phyloP scores from a whole-genome alignment of 441 rosid genomes.

The Arabidopsis hybrid region DNA sequence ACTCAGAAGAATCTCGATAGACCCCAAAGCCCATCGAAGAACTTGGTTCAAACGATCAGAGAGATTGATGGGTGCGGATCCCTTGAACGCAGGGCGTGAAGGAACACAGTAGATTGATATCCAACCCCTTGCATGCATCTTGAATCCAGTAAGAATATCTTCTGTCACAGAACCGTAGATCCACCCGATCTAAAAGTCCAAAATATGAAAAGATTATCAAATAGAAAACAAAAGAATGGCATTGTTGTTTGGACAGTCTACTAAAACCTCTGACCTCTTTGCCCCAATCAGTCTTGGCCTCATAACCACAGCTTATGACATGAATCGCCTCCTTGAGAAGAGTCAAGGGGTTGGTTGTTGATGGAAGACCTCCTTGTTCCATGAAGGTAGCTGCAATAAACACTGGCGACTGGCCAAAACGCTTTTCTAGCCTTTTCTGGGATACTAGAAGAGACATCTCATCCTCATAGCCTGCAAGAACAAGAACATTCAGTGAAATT shows the following conservation, averaged over 20 bases:
- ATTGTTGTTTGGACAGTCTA: not conserved
- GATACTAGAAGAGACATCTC: constrained; percentile 90
- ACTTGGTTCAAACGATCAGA: constrained; percentile 98
- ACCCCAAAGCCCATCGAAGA: constrained; percentile 97
- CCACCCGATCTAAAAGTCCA: constrained; percentile 79
- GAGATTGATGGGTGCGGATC: constrained; percentile 98
- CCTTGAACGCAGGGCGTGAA: constrained; percentile 95
- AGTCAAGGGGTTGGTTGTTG: constrained; percentile 86
- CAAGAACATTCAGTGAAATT: not conserved
- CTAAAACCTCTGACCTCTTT: constrained; percentile 67
- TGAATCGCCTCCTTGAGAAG: constrained; percentile 96
- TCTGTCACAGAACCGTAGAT: constrained; percentile 97
- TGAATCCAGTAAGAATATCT: constrained; percentile 96
- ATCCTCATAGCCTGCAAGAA: constrained; percentile 86
- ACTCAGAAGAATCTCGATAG: constrained; percentile 90
- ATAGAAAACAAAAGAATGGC: not conserved
- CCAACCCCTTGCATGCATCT: constrained; percentile 99
- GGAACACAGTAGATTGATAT: constrained; percentile 93
- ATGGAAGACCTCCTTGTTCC: constrained; percentile 97
- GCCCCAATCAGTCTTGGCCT: constrained; percentile 98
- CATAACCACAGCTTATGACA: constrained; percentile 96
- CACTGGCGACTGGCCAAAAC: constrained; percentile 96
- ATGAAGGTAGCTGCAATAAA: constrained; percentile 93
- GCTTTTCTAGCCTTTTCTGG: constrained; percentile 88
- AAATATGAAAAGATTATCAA: constrained; percentile 20